phyloP scores from a whole-genome alignment of 2,329 filamentous ascomycete species.

The Paraconiothyrium sp. region DNA sequence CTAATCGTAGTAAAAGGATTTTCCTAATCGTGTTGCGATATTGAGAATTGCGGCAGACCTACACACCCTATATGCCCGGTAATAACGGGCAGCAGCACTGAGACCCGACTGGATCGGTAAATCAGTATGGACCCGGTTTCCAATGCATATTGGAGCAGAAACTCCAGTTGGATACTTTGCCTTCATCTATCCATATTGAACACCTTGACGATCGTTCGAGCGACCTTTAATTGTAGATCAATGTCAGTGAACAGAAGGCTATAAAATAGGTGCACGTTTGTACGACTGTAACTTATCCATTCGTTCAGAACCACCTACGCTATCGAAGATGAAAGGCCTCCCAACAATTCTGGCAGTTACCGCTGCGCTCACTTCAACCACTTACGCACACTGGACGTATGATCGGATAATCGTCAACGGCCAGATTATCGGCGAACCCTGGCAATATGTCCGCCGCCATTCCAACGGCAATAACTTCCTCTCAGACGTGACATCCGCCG shows the following conservation, averaged over 20 bases:
- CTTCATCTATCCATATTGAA: not conserved
- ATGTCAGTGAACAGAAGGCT: not conserved
- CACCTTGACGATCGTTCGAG: not conserved
- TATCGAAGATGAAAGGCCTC: conserved; percentile 14
- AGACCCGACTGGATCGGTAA: not conserved
- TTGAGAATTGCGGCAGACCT: not conserved
- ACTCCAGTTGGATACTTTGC: not conserved
- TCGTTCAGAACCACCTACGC: too few relatives aligned
- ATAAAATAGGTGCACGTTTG: not conserved
- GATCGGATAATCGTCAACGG: conserved; percentile 40
- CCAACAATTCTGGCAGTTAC: conserved; percentile 12
- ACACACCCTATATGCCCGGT: not conserved
- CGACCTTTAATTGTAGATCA: not conserved
- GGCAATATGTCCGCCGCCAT: conserved; percentile 35
- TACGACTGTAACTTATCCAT: not conserved
- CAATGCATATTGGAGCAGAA: not conserved
- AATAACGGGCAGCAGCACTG: not conserved
- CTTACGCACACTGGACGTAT: conserved; percentile 37
- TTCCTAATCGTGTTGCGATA: not conserved
- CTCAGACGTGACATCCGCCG: conserved; percentile 34
- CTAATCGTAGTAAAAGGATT: not conserved
- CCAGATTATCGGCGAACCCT: conserved; percentile 32
- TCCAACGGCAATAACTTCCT: conserved; percentile 37
- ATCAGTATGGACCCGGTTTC: not conserved
- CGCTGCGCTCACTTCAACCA: not conserved